A percentile compares a stretch with the other conserved stretches of the same genome.
These are phyloP conservation scores for Colletotrichum sidae DNA, from an alignment of 2,329 filamentous ascomycete species.

Conservation along the genomic window DNA sequence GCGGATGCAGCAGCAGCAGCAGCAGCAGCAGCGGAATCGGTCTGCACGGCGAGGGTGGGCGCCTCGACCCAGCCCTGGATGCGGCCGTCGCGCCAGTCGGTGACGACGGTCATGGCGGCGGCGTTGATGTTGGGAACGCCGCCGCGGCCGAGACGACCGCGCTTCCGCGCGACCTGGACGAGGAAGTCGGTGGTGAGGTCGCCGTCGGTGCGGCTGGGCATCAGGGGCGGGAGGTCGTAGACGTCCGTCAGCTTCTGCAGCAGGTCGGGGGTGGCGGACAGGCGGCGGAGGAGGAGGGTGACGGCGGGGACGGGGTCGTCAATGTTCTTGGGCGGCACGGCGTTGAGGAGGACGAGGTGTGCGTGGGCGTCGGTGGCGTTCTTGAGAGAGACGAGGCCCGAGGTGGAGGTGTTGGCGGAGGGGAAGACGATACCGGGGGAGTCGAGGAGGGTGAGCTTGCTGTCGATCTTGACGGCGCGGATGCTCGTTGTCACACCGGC, in stretches of 20 bases:
- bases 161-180: slow-evolving; percentile 93
- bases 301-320: slow-evolving; percentile 92
- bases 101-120: slow-evolving; percentile 92
- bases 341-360: slow-evolving; percentile 88
- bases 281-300: slow-evolving; percentile 81
- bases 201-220: slow-evolving; percentile 72
- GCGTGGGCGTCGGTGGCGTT: slow-evolving; percentile 80
- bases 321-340: slow-evolving; percentile 93
- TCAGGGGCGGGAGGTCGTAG: slow-evolving; percentile 86
- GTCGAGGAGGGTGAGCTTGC: slow-evolving; percentile 92
- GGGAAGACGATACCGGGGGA: slow-evolving; percentile 96
- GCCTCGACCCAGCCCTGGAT: slow-evolving; percentile 93
- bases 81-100: slow-evolving; percentile 95
- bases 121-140: slow-evolving; percentile 89
- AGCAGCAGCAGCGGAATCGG: slow-evolving; percentile 47
- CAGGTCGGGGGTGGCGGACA: slow-evolving; percentile 79
- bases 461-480: slow-evolving; percentile 92
- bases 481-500: slow-evolving; percentile 92
- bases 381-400: slow-evolving; percentile 63
- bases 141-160: slow-evolving; percentile 87
- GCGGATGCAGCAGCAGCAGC: slow-evolving; percentile 41
- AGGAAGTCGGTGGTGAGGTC: slow-evolving; percentile 91
- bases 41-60: slow-evolving; percentile 69
- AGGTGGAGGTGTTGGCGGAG: slow-evolving; percentile 60
- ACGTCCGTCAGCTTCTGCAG: slow-evolving; percentile 83